A percentile compares a stretch with the other conserved stretches of the same genome.
Evolutionary conservation across 2,329 filamentous ascomycete genomes (phyloP).

Genomic region (Epichloe typhina): DNA sequence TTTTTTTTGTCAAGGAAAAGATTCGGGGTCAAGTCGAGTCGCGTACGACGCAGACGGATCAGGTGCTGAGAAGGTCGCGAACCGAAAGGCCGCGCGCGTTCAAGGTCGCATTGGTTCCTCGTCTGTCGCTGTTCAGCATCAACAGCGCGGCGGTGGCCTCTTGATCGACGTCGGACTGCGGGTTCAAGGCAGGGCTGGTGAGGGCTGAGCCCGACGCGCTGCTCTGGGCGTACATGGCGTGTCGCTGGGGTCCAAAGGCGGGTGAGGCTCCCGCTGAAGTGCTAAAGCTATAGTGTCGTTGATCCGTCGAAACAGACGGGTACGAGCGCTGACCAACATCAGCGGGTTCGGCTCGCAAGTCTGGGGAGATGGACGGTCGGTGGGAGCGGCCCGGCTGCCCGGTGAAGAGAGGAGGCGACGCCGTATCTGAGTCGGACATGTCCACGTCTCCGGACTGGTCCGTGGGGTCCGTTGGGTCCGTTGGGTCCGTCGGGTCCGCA

Average conservation of each 20-base stretch:
- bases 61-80: slow-evolving; percentile 39
- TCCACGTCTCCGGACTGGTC: slow-evolving; percentile 37
- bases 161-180: slow-evolving; percentile 49
- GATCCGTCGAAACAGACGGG: slow-evolving; percentile 39
- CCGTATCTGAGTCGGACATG: slow-evolving; percentile 40
- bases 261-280: slow-evolving; percentile 40
- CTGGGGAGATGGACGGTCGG: slow-evolving; percentile 40
- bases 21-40: background rate
- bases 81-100: slow-evolving; percentile 39
- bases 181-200: slow-evolving; percentile 44
- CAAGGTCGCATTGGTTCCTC: slow-evolving; percentile 26
- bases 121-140: slow-evolving; percentile 74
- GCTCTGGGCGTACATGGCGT: slow-evolving; percentile 24
- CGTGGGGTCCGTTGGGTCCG: slow-evolving; percentile 11
- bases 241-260: slow-evolving; percentile 39
- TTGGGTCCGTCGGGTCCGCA: slow-evolving; percentile 15
- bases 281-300: slow-evolving; percentile 36
- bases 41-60: slow-evolving; percentile 11
- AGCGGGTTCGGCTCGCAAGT: slow-evolving; percentile 31
- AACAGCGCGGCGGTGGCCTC: slow-evolving; percentile 76
- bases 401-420: slow-evolving; percentile 31
- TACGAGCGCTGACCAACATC: slow-evolving; percentile 36
- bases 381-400: slow-evolving; percentile 20
- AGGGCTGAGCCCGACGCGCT: slow-evolving; percentile 36
- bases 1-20: background rate